Evolutionary conservation across 139 green algal species (phyloP).

Genomic region (Chlamydomonas schloesseri): DNA sequence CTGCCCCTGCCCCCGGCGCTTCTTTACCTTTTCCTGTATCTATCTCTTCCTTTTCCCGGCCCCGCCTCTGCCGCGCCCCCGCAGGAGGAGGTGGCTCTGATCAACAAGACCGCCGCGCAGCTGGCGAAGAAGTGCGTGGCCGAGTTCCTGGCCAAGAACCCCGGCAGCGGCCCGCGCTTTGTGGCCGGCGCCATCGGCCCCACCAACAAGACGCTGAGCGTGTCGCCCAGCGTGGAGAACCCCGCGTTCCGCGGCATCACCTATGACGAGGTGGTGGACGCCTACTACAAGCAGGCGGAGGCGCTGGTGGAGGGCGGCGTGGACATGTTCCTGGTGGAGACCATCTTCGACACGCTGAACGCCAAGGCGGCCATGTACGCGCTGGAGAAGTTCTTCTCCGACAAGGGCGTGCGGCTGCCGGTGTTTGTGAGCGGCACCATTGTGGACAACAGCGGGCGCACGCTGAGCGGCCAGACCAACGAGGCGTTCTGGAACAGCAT

Average conservation of each 20-base stretch:
- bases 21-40: too few species aligned
- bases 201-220: conserved; percentile 97
- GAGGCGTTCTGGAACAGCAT: conserved; percentile 99
- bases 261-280: conserved; percentile 95
- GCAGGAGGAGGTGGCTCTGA: conserved; percentile 87
- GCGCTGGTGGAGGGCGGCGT: conserved; percentile 92
- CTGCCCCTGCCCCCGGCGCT: too few species aligned
- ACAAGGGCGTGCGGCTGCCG: conserved; percentile 83
- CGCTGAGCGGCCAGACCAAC: conserved; percentile 97
- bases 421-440: conserved; percentile 98
- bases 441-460: conserved; percentile 95
- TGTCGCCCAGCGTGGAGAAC: conserved; percentile 98
- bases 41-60: too few species aligned
- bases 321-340: conserved; percentile 98
- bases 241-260: conserved; percentile 94
- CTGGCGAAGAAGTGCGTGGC: conserved; percentile 85
- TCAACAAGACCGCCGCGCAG: conserved; percentile 91
- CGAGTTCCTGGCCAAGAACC: conserved; percentile 85
- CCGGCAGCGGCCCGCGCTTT: conserved; percentile 84
- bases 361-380: conserved; percentile 96
- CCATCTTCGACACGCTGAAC: conserved; percentile 99
- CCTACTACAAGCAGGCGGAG: conserved; percentile 94
- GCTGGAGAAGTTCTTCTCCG: conserved; percentile 93
- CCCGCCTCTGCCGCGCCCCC: too few species aligned
- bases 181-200: conserved; percentile 95